Evolutionary conservation across 148 eudicot species (phyloP), one percentile per base, ranked within the genome.

Genomic region (Spergularia bocconei): DNA sequence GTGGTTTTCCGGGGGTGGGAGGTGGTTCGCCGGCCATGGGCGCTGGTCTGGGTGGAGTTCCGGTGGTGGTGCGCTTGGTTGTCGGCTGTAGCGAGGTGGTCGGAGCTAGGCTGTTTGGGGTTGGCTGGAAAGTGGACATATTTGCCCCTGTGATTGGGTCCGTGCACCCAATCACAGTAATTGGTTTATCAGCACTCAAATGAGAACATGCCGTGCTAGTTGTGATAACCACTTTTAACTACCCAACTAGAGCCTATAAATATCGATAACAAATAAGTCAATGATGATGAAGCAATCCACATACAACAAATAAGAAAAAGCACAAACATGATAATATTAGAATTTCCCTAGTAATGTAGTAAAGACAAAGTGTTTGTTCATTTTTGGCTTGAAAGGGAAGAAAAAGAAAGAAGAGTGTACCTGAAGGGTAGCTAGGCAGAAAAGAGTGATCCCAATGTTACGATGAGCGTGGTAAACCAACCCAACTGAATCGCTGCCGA

Each of bases 381-480:
- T 15, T 41, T 65, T 11, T 38, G 9, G 21, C 5, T 14, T n/a
- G 12, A 2, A 39, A 38, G 11, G 38, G 0, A 0, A 71, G 38
- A 29, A 2, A 16, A 56, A 59, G 61, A 3, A 56, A 6, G 13
- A 59, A 15, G 58, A 51, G 62, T 29, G 19, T 78, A 90, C 93
- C 79, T 90, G 94, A 47, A 90, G 82, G 2, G 91, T 88, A 36
- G 89, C 80, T n/a, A 88, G 85, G 62, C 86, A 74, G 71, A 86
- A 90, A 21, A 90, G 85, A 58, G 84, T 17, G 19, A 79, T 81
- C 16, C 83, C 95, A 0, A 86, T 59, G 65, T 77, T 71, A 14
- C 90, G 84, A 38, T 90, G 95, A 23, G 63, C 38, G 12, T 21
- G 69, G 67, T 77, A 87, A 5, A 48, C 52, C 21, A 82, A 56